Evolutionary conservation across 352 stramenopile species (phyloP), one percentile per base, ranked within the genome.

Genomic region (Thalassiosira ordinaria): DNA sequence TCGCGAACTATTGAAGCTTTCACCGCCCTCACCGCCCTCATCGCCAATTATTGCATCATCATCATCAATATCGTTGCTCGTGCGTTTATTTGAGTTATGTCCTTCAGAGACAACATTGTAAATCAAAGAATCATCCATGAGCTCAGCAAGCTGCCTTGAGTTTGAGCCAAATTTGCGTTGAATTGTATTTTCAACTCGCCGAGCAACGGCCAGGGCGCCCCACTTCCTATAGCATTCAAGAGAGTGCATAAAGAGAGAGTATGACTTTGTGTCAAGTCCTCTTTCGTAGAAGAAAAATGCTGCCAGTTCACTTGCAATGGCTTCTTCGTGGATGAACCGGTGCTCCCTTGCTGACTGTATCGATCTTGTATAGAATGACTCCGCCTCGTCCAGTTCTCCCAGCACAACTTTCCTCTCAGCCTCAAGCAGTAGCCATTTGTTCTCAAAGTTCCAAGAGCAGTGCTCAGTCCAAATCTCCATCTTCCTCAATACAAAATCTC

Each of bases 401-500:
- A n/a, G n/a, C n/a, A n/a, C n/a, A n/a, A n/a, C n/a, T n/a, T n/a
- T n/a, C n/a, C n/a, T n/a, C n/a, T n/a, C n/a, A n/a, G n/a, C n/a
- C n/a, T n/a, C n/a, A n/a, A n/a, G n/a, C n/a, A n/a, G n/a, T n/a
- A n/a, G n/a, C n/a, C n/a, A n/a, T n/a, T n/a, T n/a, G n/a, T n/a
- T n/a, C n/a, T n/a, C n/a, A n/a, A n/a, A n/a, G n/a, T 57, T 57
- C 47, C 47, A 57, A 27, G 47, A 5, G 18, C 47, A 57, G 13
- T 29, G 14, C 13, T 31, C 9, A 31, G 18, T 29, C 47, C 47
- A 57, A 13, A 29, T 27, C 2, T 6, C 13, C 47, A 57, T 57
- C 1, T 57, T 57, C 5, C 16, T 6, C 13, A 26, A 3, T 27
- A 57, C 47, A 11, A 14, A 57, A n/a, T 57, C 47, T 27, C 47